Evolutionary conservation across 495 filamentous ascomycete genomes (phyloP), one percentile per base, ranked within the genome.

Genomic region (Bacidia gigantensis): DNA sequence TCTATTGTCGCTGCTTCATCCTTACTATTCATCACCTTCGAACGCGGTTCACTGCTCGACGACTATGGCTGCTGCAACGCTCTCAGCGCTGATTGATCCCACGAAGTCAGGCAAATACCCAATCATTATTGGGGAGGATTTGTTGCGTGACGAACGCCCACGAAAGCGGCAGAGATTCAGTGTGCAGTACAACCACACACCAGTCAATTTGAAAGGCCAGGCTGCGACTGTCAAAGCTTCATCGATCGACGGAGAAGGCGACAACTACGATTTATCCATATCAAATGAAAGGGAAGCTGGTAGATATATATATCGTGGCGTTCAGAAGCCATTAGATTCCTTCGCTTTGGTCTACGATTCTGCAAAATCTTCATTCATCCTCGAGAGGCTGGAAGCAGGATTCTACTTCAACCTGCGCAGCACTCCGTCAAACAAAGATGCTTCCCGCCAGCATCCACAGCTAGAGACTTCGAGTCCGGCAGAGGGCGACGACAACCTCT

Each of bases 371-470:
- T 68, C 64, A 11, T 74, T 76, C 44, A 72, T 73, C 7, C 62
- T 79, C 21, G 73, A 78, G 53, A 67, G 71, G 14, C 65, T 81
- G 9, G 60, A 67, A 48, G 69, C 67, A 22, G 68, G 71, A 23
- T 66, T 77, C 55, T 75, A 75, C 54, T 79, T 81, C 70, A 81
- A 81, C 51, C 65, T 81, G 5, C 66, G 67, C 21, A 69, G 72
- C 26, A 70, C 72, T 12, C 71, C 71, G 0, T 65, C 67, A 17
- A 55, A 62, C 29, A 71, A 74, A 57, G 66, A 71, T 24, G 62
- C 68, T 49, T 69, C 69, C 42, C 66, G 69, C 40, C 68, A 75
- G 51, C 69, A 72, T 57, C 63, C 68, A 26, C 73, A 75, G 46
- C 61, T 75, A 3, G 64, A 67, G 23, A 69, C 71, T 65, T 51